Evolutionary conservation across 129 eudicot genomes (phyloP), one percentile per base, ranked within the genome.

Genomic region (Centaurea solstitialis): DNA sequence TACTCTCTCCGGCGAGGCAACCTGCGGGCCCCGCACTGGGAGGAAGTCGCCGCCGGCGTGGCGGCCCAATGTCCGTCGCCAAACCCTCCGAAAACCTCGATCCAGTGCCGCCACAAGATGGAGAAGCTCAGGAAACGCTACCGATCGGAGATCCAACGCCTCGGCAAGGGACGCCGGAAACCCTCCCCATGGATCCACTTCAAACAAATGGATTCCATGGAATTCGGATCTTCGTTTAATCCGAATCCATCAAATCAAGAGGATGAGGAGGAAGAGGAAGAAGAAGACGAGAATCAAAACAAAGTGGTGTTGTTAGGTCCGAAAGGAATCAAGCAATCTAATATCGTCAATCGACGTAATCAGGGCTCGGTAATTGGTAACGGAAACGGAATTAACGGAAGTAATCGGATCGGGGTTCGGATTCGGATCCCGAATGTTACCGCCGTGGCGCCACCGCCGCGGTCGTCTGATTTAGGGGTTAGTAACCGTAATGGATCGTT

Each of bases 41-140:
- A 95, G 45, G 93, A 91, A 17, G 97, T 95, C 73, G 98, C 98
- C 35, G 93, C 86, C 18, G 89, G 72, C 2, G 90, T 95, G 59
- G 86, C 84, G 9, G 68, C 22, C 6, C 86, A 88, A 0, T 88
- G 88, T 75, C 94, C 91, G 2, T 78, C 69, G n/a, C 82, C 23
- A 6, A 5, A 9, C n/a, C 80, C 91, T 0, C 80, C 89, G 13
- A 95, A 95, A 66, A 92, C 99, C 40, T 87, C 98, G 70, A 94
- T 93, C 3, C 99, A 95, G 87, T 95, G 99, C 79, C 92, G 98
- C 4, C 99, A 95, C 73, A 95, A 95, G 86, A 95, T 92, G 97
- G 99, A 95, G 90, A 95, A 95, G 93, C 94, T 95, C 0, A 83
- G 99, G 3, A 95, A 92, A 64, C 86, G 99, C 0, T 93, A 95